Base-by-base conservation (phyloP, 345 rosid genomes). In the Populus davidiana region DNA sequence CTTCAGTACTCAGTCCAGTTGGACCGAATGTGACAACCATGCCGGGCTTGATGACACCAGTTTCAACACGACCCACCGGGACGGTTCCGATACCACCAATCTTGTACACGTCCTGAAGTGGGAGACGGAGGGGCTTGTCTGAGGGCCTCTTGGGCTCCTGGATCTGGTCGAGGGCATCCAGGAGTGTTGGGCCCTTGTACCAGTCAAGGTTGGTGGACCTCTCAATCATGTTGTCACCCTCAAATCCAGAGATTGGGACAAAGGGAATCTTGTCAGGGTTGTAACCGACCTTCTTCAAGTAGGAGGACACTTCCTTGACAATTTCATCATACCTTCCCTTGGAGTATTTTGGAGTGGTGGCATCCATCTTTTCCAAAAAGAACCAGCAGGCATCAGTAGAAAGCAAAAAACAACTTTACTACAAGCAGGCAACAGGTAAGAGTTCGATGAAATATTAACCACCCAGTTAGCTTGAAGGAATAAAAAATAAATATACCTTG, bases 1-100 rank as follows among this genome's bases (percentile, higher is more conserved):
- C 95, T 86, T 92, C 95, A 86, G 97, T 91, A 14, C 93, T 89
- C 81, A 92, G 59, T 4, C 97, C 97, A 13, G 92, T 9, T 20
- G 97, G 97, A 31, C 86, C 93, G 18, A 90, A 92, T 14, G 97
- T 89, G 2, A 90, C 93, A 41, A 92, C 89, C 93, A 89, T 89
- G 66, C 91, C 94, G 0, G 91, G 94, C 90, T 92, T 92, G 71
- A 91, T n/a, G 31, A 88, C 9, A 74, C 91, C 89, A 14, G 88
- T 89, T 71, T 86, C 90, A 43, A 88, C 71, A 84, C 85, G 88
- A 8, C 91, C 89, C 59, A 88, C 88, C 0, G 91, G 89, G 50
- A 87, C 91, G 67, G 89, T 89, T 80, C 88, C 89, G 74, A 89
- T 87, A 16, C 89, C 92, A 70, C 89, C 89, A 43, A 89, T 88